A percentile compares a stretch with the other conserved stretches of the same genome.
Conservation (phyloP, 2,329 filamentous ascomycete genomes). For the Colletotrichum tanaceti region DNA sequence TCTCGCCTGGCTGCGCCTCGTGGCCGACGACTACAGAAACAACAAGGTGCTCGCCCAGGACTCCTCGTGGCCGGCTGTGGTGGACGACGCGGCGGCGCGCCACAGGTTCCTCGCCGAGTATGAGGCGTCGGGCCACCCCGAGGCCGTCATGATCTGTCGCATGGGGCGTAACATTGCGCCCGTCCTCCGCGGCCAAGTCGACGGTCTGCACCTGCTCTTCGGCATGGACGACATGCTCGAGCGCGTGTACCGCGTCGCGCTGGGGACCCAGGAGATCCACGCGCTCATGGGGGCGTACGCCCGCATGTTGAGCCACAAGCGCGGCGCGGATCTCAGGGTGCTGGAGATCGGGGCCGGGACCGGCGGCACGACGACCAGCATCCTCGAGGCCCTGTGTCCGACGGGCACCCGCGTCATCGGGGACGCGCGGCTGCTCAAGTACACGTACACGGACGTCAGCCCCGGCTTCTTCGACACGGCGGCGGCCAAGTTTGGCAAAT, state of each 20-base stretch:
- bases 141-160: slow-evolving; percentile 17
- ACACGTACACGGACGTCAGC: slow-evolving; percentile 48
- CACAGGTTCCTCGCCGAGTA: slow-evolving; percentile 21
- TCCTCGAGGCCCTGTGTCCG: slow-evolving; percentile 19
- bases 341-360: slow-evolving; percentile 2
- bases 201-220: slow-evolving; percentile 20
- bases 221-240: slow-evolving; percentile 26
- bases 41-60: not conserved
- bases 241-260: slow-evolving; percentile 23
- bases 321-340: not conserved
- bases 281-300: slow-evolving; percentile 11
- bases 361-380: slow-evolving; percentile 12
- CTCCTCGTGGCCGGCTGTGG: not conserved
- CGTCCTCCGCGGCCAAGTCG: slow-evolving; percentile 20
- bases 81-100: slow-evolving; percentile 15
- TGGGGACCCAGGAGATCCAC: slow-evolving; percentile 24
- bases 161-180: slow-evolving; percentile 22
- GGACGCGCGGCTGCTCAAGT: slow-evolving; percentile 35
- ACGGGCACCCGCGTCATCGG: slow-evolving; percentile 9
- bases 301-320: not conserved
- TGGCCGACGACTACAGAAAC: not conserved
- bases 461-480: slow-evolving; percentile 42
- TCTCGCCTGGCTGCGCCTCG: not conserved
- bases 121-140: slow-evolving; percentile 14
- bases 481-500: slow-evolving; percentile 8